Evolutionary conservation across 768 basidiomycete genomes (phyloP), one percentile per base, ranked within the genome.

Genomic region (Coprinopsis strossmayeri): DNA sequence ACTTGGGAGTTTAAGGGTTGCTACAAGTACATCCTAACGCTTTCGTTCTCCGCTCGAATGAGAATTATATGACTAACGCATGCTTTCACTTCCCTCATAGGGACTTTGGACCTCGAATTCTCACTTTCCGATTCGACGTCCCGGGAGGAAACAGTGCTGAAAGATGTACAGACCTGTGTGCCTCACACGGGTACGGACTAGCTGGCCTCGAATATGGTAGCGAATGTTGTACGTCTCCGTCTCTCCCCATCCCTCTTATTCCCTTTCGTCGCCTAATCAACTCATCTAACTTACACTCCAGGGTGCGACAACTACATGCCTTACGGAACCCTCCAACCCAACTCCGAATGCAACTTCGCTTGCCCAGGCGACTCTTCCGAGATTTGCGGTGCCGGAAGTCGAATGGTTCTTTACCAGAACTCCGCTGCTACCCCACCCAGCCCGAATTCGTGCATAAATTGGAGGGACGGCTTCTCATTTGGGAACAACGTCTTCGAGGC

Each of bases 151-250:
- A 42, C 23, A 42, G 17, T 17, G 41, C 41, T 26, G 5, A 23
- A 26, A 28, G 50, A 12, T 62, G 61, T 28, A 58, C 58, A 9
- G 40, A 55, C 0, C 28, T 46, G 18, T 62, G 61, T 46, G 30
- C 12, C 2, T 41, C 51, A 2, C 26, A 45, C 23, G 58, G 56
- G 2, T 79, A 63, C 55, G 55, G 69, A 27, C 73, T 70, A 44
- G 77, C 77, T 11, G 79, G 80, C 5, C 63, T 75, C 3, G 79
- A 81, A 60, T 79, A 70, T 55, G 71, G 66, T 2, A 47, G 45
- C 21, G 60, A 61, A 43, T 61, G 60, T 48, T 61, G 59, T 60
- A 42, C 18, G 55, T 37, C 12, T 32, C 18, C 30, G 9, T 32
- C 37, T 5, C 30, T 28, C 41, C 10, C 24, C 18, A 7, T 26